Evolutionary conservation across 1,284 basidiomycete species (phyloP).

Genomic region (Cryptococcus hybrid): DNA sequence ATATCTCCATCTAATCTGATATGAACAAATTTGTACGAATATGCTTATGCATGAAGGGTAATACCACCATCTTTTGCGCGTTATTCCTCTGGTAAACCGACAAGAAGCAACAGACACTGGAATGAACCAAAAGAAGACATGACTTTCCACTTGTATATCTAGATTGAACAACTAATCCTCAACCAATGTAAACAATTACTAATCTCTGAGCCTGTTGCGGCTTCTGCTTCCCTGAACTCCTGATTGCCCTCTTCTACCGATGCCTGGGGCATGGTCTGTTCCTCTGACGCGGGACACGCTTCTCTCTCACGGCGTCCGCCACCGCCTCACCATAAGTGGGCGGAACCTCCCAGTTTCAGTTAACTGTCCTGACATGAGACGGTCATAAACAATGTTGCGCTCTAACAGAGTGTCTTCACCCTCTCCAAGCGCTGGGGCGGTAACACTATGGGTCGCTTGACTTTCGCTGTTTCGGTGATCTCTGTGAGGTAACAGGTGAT

Average conservation of each 20-base stretch:
- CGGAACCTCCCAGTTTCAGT: conserved; percentile 64
- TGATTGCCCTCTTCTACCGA: background rate
- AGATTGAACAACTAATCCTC: background rate
- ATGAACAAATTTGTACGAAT: too few species aligned
- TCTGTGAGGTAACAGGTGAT: background rate
- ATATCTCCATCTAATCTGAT: too few species aligned
- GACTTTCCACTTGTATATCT: too few species aligned
- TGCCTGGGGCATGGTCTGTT: background rate
- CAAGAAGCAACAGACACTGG: background rate
- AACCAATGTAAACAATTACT: background rate
- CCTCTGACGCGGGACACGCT: conserved; percentile 11
- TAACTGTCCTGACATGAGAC: conserved; percentile 63
- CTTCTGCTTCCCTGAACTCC: conserved; percentile 13
- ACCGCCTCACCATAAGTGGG: conserved; percentile 59
- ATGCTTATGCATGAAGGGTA: too few species aligned
- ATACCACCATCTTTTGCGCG: too few species aligned
- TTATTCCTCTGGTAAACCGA: too few species aligned
- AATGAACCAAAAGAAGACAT: too few species aligned
- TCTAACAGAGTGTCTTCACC: conserved; percentile 46
- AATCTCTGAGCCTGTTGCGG: conserved; percentile 13
- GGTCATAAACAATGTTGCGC: conserved; percentile 51
- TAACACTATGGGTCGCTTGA: background rate
- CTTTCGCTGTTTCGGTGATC: background rate
- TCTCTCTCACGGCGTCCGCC: conserved; percentile 9
- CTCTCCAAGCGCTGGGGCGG: background rate